A percentile compares a stretch with the other conserved stretches of the same genome.
These are phyloP conservation scores for Xylaria sp. DNA, from an alignment of 2,329 filamentous ascomycete species.

Conservation along the genomic window DNA sequence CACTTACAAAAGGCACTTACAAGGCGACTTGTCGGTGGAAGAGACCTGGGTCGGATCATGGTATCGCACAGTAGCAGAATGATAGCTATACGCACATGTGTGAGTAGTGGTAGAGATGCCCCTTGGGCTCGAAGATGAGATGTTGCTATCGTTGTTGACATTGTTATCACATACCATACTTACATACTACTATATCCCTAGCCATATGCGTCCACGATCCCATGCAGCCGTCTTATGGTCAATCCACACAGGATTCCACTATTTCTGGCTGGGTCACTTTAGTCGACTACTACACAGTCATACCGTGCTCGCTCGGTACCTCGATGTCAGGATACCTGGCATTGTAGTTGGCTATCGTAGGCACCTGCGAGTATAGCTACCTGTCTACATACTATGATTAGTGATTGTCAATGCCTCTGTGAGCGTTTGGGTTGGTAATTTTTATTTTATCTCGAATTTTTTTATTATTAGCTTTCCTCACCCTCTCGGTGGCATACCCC, in stretches of 20 bases:
- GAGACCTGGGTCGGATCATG: background rate
- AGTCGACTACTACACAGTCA: background rate
- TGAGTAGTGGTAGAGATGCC: too few species aligned
- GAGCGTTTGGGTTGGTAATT: too few species aligned
- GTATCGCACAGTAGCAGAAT: too few species aligned
- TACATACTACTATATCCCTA: too few species aligned
- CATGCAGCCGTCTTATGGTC: too few species aligned
- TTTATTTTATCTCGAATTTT: background rate
- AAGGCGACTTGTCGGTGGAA: background rate
- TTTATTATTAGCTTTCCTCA: too few species aligned
- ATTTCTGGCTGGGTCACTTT: conserved; percentile 3
- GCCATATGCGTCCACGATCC: too few species aligned
- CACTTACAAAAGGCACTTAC: background rate
- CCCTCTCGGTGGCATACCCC: conserved; percentile 1
- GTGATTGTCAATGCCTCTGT: conserved; percentile 9
- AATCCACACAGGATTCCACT: background rate
- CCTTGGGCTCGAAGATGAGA: too few species aligned
- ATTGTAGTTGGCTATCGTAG: background rate
- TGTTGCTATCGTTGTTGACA: too few species aligned
- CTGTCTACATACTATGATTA: conserved; percentile 16
- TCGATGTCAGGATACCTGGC: too few species aligned
- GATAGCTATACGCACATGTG: too few species aligned
- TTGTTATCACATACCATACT: too few species aligned
- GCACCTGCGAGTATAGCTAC: background rate
- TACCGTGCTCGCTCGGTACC: background rate